Evolutionary conservation across 2,329 filamentous ascomycete species (phyloP), one percentile per base, ranked within the genome.

Genomic region (Neocatenulostroma microsporum): DNA sequence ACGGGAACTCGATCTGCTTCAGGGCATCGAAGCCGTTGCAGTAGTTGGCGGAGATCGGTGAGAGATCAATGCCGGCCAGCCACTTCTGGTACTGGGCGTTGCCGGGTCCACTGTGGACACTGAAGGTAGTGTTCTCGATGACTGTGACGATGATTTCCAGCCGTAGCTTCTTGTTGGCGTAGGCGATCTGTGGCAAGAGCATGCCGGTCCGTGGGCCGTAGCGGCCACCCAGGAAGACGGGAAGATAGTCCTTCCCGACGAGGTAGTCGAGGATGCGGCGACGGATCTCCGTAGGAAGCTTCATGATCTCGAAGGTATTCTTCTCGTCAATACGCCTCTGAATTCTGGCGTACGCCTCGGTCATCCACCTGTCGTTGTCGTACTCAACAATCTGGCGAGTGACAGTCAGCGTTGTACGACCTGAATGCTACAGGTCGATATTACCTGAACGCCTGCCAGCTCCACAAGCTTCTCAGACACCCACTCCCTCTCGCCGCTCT

Each of bases 11-110:
- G 1, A 49, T 31, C n/a, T 34, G 23, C 21, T 40, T 39, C 12
- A 49, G 29, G 1, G 42, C 46, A 13, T 42, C 42, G 36, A 40
- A 49, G 7, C 44, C 46, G n/a, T 32, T 40, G 18, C 21, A 17
- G 30, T 37, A 40, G 18, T 13, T 31, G 12, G n/a, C 21, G 20
- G 18, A 37, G 12, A 38, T 14, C 4, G 8, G 5, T 10, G 30
- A 25, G 21, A 45, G 25, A 26, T 41, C 27, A 28, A 36, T 31
- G n/a, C 6, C n/a, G 3, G n/a, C 8, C 18, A 45, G 42, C 41
- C 41, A 44, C n/a, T 23, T 13, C 15, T 34, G 41, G 23, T 39
- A 35, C 14, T 7, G 10, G 7, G 14, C 21, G 17, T 41, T 39
- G 19, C 38, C 27, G 4, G 32, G 21, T 7, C 37, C 37, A 13